Conservation (phyloP, 805 yeast species). For the Spathaspora arborariae region DNA sequence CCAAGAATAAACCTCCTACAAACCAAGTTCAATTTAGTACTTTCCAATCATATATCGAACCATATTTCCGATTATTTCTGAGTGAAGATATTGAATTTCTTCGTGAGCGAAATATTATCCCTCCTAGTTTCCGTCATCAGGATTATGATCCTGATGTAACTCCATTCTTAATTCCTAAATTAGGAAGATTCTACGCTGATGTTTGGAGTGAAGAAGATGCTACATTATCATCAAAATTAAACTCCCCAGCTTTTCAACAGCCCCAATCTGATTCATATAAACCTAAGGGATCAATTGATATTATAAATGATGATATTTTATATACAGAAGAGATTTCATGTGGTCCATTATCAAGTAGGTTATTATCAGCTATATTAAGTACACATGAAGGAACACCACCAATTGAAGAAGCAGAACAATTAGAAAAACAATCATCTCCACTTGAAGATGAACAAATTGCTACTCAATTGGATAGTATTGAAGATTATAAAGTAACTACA, state of each 20-base stretch:
- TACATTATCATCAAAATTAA: conserved; percentile 38
- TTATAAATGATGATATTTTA: conserved; percentile 54
- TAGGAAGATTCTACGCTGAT: conserved; percentile 80
- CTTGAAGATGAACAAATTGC: conserved; percentile 31
- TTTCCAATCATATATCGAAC: conserved; percentile 79
- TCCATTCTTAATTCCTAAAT: conserved; percentile 78
- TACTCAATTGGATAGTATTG: conserved; percentile 29
- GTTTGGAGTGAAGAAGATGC: conserved; percentile 84
- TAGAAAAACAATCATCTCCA: conserved; percentile 16
- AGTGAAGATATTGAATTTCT: conserved; percentile 82
- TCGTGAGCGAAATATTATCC: conserved; percentile 56
- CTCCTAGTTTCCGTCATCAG: conserved; percentile 41
- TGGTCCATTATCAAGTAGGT: conserved; percentile 86
- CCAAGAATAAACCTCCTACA: conserved; percentile 63
- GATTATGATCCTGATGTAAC: conserved; percentile 61
- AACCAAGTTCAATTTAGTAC: conserved; percentile 93
- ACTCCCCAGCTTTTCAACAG: conserved; percentile 45
- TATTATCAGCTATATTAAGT: conserved; percentile 73
- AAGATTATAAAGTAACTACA: conserved; percentile 39
- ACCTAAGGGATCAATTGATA: conserved; percentile 60
- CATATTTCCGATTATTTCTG: conserved; percentile 68
- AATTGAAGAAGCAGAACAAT: conserved; percentile 21
- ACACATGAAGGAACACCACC: conserved; percentile 29
- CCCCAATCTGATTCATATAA: conserved; percentile 39
- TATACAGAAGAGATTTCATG: conserved; percentile 77